Evolutionary conservation across 2,329 filamentous ascomycete genomes (phyloP).

Genomic region (Fusarium penzigii): DNA sequence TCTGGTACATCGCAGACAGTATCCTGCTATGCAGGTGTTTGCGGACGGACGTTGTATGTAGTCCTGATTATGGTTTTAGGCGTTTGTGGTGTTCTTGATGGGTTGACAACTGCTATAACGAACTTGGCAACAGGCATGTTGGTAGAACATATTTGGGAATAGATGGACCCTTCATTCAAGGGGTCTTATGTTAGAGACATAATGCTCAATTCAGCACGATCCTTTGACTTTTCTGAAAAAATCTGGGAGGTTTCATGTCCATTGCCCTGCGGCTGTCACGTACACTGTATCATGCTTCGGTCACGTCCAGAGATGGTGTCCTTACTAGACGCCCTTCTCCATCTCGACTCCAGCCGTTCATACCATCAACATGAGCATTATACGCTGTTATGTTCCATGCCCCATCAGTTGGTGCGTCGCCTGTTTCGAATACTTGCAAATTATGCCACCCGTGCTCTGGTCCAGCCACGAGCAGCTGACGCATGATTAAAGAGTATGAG

Average conservation of each 20-base stretch:
- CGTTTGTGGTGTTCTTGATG: slow-evolving; percentile 2
- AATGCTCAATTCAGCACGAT: too few species aligned
- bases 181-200: too few species aligned
- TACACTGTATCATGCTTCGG: neutral
- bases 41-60: too few species aligned
- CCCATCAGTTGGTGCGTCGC: slow-evolving; percentile 46
- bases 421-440: slow-evolving; percentile 51
- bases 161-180: too few species aligned
- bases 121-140: too few species aligned
- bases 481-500: slow-evolving; percentile 49
- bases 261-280: neutral
- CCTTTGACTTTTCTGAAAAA: neutral
- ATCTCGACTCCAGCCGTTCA: slow-evolving; percentile 45
- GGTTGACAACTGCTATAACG: too few species aligned
- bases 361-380: slow-evolving; percentile 38
- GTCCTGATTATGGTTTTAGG: slow-evolving; percentile 10
- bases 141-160: too few species aligned
- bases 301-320: neutral
- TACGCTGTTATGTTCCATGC: slow-evolving; percentile 49
- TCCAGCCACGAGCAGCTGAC: slow-evolving; percentile 36
- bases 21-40: too few species aligned
- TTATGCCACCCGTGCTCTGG: slow-evolving; percentile 37
- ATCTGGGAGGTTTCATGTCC: neutral
- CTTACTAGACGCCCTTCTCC: slow-evolving; percentile 48
- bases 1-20: neutral